These are phyloP conservation scores for Desmodesmus armatus DNA, from an alignment of 139 green algal species.

Conservation along the genomic window DNA sequence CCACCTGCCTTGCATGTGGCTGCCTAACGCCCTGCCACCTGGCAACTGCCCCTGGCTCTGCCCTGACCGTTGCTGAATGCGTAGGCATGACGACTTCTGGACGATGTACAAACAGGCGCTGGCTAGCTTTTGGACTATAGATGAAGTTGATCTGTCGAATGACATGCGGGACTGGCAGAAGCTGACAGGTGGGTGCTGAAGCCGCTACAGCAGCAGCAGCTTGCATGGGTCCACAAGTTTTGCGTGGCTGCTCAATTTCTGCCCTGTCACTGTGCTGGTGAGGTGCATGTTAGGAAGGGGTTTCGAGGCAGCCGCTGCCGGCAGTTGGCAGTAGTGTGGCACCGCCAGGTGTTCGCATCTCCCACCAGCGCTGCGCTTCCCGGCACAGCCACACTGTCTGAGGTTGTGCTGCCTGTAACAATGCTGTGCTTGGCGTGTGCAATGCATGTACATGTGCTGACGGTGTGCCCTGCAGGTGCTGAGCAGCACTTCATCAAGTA, in stretches of 20 bases:
- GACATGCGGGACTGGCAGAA: slow-evolving; percentile 94
- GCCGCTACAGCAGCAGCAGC: slow-evolving; percentile 1
- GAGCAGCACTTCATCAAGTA: slow-evolving; percentile 97
- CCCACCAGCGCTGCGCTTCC: neutral
- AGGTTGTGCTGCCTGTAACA: too few species aligned
- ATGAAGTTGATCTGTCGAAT: slow-evolving; percentile 88
- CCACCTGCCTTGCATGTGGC: too few species aligned
- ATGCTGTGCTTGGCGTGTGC: neutral
- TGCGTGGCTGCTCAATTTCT: too few species aligned
- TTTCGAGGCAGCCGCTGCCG: neutral
- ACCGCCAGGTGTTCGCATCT: too few species aligned
- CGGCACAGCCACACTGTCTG: neutral
- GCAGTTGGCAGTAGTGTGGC: too few species aligned
- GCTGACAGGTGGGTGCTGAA: slow-evolving; percentile 59
- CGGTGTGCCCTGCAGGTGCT: slow-evolving; percentile 64
- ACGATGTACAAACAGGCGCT: slow-evolving; percentile 98
- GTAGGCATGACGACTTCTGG: slow-evolving; percentile 78
- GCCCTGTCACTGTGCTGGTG: too few species aligned
- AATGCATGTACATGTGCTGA: neutral
- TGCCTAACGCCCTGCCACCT: too few species aligned
- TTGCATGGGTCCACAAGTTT: too few species aligned
- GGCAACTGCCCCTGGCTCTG: too few species aligned
- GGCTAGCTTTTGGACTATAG: slow-evolving; percentile 95
- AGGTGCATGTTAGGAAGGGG: too few species aligned
- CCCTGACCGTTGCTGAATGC: neutral